Evolutionary conservation across 345 rosid genomes (phyloP), one percentile per base, ranked within the genome.

Genomic region (Combretum micranthum): DNA sequence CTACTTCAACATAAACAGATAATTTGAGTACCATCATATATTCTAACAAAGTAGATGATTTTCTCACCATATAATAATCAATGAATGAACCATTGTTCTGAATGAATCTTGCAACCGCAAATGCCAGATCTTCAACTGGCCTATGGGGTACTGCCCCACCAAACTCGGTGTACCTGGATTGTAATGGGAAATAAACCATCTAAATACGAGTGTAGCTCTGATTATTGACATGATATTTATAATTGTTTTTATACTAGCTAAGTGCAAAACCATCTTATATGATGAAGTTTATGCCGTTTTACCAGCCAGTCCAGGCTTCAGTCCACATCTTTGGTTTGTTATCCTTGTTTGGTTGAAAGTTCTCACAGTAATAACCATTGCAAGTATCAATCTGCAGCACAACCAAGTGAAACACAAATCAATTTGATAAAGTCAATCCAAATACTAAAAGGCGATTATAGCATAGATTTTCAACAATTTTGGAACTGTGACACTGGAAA

Each of bases 231-330:
- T 32, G 39, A 32, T 32, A 32, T 32, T 4, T 32, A 7, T 32
- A 5, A 5, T 32, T 32, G n/a, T 32, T 4, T 32, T 32, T 32
- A 4, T 32, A 4, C 39, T 32, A 32, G 39, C 39, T 32, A 32
- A 25, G 5, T 5, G 26, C 5, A 25, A 25, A 25, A 5, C 26
- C 26, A 11, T 11, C 1, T 32, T 32, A 32, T 7, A 32, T 32
- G 39, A 9, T 32, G 39, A 32, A 32, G 39, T 32, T 11, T 42
- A 55, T 23, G 13, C 13, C 42, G 26, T 2, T 13, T 74, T 80
- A 90, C 98, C 98, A 91, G 62, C 92, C 96, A 43, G 92, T 86
- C 98, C 98, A 91, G 54, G 76, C 77, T 72, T 91, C 98, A 10
- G 98, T 91, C 95, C 95, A 91, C 86, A 91, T 86, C 78, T 88